Evolutionary conservation across 192 early-diverging fungal species (phyloP).

Genomic region (Backusella luteola): DNA sequence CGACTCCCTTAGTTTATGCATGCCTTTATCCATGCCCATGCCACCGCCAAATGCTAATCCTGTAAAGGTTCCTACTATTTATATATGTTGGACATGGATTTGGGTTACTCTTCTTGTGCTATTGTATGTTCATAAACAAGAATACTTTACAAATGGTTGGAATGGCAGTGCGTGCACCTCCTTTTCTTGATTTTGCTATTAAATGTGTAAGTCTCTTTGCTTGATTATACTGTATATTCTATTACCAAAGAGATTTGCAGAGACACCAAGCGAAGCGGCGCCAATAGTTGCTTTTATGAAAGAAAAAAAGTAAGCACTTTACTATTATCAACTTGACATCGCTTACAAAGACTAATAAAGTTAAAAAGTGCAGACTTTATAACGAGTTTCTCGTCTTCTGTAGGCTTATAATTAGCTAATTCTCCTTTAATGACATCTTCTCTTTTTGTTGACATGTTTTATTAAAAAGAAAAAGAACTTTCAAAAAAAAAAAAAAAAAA

Average conservation of each 20-base stretch:
- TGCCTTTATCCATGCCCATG: slow-evolving; percentile 20
- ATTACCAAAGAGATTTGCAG: slow-evolving; percentile 17
- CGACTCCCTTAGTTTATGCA: slow-evolving; percentile 11
- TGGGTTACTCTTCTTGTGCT: neutral
- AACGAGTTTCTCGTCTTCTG: slow-evolving; percentile 1
- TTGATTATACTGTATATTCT: neutral
- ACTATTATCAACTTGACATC: neutral
- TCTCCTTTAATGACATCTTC: slow-evolving; percentile 6
- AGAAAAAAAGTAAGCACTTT: neutral
- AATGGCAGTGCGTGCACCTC: slow-evolving; percentile 1
- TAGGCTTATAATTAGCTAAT: slow-evolving; percentile 13
- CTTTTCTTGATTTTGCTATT: slow-evolving; percentile 13
- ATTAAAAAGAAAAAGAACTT: too few relatives aligned
- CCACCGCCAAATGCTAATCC: slow-evolving; percentile 3
- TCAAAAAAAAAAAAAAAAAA: neutral
- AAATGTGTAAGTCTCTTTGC: neutral
- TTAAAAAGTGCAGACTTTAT: slow-evolving; percentile 15
- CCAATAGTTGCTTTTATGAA: slow-evolving; percentile 10
- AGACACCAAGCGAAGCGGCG: slow-evolving; percentile 20
- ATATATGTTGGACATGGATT: neutral
- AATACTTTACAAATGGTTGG: slow-evolving; percentile 15
- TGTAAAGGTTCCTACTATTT: slow-evolving; percentile 6
- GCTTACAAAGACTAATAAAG: slow-evolving; percentile 14
- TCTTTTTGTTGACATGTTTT: neutral
- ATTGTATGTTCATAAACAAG: too few relatives aligned